phyloP scores from a whole-genome alignment of 805 yeast genomes.

The Kuraishia borneana region DNA sequence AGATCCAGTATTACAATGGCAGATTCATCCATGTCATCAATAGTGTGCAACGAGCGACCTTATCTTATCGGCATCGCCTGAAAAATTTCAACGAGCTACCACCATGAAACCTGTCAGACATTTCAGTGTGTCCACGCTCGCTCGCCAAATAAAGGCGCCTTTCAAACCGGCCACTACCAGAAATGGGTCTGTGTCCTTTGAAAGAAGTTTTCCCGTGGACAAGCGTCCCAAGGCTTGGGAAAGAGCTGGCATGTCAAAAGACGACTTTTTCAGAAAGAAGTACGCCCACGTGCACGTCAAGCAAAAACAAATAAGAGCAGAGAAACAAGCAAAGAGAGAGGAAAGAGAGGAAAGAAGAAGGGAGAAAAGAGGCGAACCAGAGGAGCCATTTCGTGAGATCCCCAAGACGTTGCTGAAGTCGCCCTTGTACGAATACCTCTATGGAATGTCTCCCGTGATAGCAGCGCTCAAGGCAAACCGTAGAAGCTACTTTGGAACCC shows the following conservation, averaged over 20 bases:
- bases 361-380: neutral
- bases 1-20: neutral
- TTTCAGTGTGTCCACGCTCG: neutral
- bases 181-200: slow-evolving; percentile 17
- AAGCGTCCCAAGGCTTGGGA: slow-evolving; percentile 55
- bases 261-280: slow-evolving; percentile 46
- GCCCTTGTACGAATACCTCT: slow-evolving; percentile 45
- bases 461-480: slow-evolving; percentile 54
- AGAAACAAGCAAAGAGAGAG: slow-evolving; percentile 10
- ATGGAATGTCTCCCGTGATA: slow-evolving; percentile 64
- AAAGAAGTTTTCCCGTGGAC: slow-evolving; percentile 29
- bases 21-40: neutral
- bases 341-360: slow-evolving; percentile 8
- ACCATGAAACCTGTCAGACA: too few relatives aligned
- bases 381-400: neutral
- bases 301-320: slow-evolving; percentile 19
- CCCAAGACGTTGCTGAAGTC: neutral
- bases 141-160: slow-evolving; percentile 1
- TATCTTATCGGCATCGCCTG: neutral
- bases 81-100: too few relatives aligned
- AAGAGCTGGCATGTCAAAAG: slow-evolving; percentile 46
- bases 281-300: slow-evolving; percentile 59
- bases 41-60: neutral
- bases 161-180: neutral
- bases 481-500: slow-evolving; percentile 38